Evolutionary conservation across 2,329 filamentous ascomycete genomes (phyloP).

Genomic region (Colletotrichum tofieldiae): DNA sequence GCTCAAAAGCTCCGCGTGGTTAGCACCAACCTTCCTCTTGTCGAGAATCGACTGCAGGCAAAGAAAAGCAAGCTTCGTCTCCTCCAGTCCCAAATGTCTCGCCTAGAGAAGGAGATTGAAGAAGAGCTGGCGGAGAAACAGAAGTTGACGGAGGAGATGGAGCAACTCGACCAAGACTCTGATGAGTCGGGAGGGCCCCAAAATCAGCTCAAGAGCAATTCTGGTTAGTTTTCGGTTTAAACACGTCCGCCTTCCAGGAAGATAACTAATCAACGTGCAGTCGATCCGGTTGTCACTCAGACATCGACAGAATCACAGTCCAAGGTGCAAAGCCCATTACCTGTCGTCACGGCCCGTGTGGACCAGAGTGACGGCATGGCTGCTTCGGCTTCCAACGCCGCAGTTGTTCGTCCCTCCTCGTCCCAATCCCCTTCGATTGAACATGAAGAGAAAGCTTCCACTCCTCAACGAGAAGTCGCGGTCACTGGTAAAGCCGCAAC

Average conservation of each 20-base stretch:
- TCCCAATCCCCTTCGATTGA: background rate
- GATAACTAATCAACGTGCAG: conserved; percentile 4
- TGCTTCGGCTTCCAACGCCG: background rate
- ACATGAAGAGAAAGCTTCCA: background rate
- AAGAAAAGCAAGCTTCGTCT: conserved; percentile 64
- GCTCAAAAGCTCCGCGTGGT: conserved; percentile 53
- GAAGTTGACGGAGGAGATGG: conserved; percentile 50
- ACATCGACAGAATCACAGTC: conserved; percentile 4
- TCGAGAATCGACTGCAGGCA: conserved; percentile 58
- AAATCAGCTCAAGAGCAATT: conserved; percentile 36
- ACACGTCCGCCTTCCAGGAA: background rate
- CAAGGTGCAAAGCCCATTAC: conserved; percentile 7
- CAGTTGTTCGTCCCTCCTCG: background rate
- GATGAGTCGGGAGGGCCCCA: conserved; percentile 29
- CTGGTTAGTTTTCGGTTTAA: conserved; percentile 22
- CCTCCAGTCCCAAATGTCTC: conserved; percentile 63
- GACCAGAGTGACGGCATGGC: background rate
- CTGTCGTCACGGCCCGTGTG: background rate
- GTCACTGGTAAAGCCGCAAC: conserved; percentile 33
- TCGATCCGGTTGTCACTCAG: conserved; percentile 28
- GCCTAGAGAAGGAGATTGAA: conserved; percentile 65
- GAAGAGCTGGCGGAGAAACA: conserved; percentile 55
- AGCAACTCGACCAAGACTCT: conserved; percentile 36
- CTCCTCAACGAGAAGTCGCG: conserved; percentile 18
- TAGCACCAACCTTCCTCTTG: conserved; percentile 56